Evolutionary conservation across 2,329 filamentous ascomycete species (phyloP).

Genomic region (Calonectria leucothoes): DNA sequence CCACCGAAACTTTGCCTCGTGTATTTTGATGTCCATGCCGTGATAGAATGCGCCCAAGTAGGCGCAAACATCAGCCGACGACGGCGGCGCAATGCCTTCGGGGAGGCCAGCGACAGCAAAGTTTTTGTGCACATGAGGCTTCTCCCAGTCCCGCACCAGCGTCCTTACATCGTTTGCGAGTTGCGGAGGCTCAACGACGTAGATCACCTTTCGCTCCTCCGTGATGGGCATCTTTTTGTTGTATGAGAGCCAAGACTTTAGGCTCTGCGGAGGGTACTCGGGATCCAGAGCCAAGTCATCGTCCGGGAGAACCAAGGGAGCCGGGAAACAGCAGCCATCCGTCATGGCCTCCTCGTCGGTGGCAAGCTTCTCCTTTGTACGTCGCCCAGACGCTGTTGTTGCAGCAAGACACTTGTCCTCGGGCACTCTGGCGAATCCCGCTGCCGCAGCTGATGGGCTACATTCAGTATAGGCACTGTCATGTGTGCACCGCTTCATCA

Average conservation of each 20-base stretch:
- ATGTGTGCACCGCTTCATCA: conserved; percentile 17
- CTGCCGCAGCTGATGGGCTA: conserved; percentile 19
- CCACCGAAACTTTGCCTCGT: conserved; percentile 57
- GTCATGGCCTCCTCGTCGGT: conserved; percentile 26
- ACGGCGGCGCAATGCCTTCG: conserved; percentile 36
- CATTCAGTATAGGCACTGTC: conserved; percentile 19
- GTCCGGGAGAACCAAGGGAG: conserved; percentile 67
- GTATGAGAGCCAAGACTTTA: conserved; percentile 60
- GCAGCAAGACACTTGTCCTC: conserved; percentile 24
- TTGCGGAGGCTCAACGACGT: conserved; percentile 61
- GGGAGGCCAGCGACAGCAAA: not conserved
- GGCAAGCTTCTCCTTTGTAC: conserved; percentile 23
- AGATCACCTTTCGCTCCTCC: conserved; percentile 59
- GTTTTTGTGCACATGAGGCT: conserved; percentile 35
- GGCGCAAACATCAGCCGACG: conserved; percentile 43
- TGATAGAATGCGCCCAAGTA: conserved; percentile 64
- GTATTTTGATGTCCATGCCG: conserved; percentile 60
- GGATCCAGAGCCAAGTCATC: conserved; percentile 69
- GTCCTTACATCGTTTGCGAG: conserved; percentile 47
- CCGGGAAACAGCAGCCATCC: conserved; percentile 60
- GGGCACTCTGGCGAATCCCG: conserved; percentile 26
- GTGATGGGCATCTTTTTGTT: conserved; percentile 63
- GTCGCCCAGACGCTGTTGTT: conserved; percentile 35
- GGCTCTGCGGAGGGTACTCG: conserved; percentile 61
- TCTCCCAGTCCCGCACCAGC: conserved; percentile 57